A percentile compares a stretch with the other conserved stretches of the same genome.
Conservation (phyloP, 805 yeast species). For the Candida vartiovaarae region DNA sequence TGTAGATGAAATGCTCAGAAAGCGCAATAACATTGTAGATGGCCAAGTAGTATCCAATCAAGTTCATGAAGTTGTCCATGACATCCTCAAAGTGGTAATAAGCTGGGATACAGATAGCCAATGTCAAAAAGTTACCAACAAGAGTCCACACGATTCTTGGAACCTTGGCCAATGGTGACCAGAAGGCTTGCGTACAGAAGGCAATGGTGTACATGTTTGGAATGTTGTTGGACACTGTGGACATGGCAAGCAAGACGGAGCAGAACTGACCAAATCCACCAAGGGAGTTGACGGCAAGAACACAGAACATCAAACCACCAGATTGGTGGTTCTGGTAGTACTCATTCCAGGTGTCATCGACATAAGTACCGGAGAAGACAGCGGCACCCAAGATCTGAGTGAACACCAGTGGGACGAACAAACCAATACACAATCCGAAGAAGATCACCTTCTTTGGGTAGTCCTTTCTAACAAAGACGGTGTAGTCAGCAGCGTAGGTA, state of each 20-base stretch:
- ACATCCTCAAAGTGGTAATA: slow-evolving; percentile 65
- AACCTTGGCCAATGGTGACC: slow-evolving; percentile 64
- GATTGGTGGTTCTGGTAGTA: slow-evolving; percentile 47
- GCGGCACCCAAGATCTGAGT: slow-evolving; percentile 84
- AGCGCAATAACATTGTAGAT: slow-evolving; percentile 69
- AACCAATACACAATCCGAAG: slow-evolving; percentile 55
- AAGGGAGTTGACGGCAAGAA: slow-evolving; percentile 71
- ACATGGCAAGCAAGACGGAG: slow-evolving; percentile 74
- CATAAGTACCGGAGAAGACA: slow-evolving; percentile 58
- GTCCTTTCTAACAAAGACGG: slow-evolving; percentile 73
- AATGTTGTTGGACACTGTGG: slow-evolving; percentile 85
- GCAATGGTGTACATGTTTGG: slow-evolving; percentile 93
- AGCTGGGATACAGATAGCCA: slow-evolving; percentile 88
- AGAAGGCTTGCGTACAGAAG: slow-evolving; percentile 76
- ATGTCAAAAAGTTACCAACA: slow-evolving; percentile 63
- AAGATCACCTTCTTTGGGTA: slow-evolving; percentile 56
- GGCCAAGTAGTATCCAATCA: slow-evolving; percentile 87
- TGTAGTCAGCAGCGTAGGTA: slow-evolving; percentile 86
- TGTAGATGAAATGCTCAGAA: slow-evolving; percentile 81
- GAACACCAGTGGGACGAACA: slow-evolving; percentile 62
- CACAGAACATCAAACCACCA: slow-evolving; percentile 80
- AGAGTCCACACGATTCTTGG: slow-evolving; percentile 85
- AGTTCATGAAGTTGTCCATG: slow-evolving; percentile 83
- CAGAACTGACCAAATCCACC: slow-evolving; percentile 89
- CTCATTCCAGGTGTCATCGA: slow-evolving; percentile 36